A percentile compares a stretch with the other conserved stretches of the same genome.
phyloP scores from a whole-genome alignment of 495 filamentous ascomycete genomes.

The Neurospora africana region DNA sequence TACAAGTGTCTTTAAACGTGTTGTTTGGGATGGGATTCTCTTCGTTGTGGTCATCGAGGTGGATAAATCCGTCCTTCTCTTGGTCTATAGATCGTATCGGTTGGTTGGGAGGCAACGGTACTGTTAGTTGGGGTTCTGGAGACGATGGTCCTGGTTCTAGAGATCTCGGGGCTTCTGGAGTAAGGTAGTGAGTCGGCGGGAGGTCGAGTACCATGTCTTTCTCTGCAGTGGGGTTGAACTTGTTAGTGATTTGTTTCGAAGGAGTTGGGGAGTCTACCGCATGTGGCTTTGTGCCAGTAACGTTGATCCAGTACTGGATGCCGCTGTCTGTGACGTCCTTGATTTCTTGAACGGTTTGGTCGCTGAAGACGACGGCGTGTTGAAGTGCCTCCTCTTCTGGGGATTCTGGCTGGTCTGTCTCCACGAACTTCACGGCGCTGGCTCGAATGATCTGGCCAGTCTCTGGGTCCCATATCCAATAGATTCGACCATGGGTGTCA shows the following conservation, averaged over 20 bases:
- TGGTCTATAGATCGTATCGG: no score
- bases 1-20: no score
- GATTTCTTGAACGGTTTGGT: neutral
- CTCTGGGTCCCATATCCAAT: neutral
- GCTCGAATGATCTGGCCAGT: neutral
- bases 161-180: neutral
- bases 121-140: no score
- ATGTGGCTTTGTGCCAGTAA: neutral
- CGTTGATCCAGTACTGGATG: neutral
- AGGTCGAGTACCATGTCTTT: no score
- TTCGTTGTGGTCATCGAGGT: no score
- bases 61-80: no score
- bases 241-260: neutral
- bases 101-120: no score
- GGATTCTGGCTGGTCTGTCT: neutral
- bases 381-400: neutral
- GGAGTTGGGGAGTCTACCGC: no score
- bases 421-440: neutral
- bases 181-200: neutral
- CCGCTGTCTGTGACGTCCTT: neutral
- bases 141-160: no score
- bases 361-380: neutral
- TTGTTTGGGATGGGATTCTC: no score
- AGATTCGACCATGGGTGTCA: no score
- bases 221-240: neutral